Conservation (phyloP, 352 stramenopile genomes). For the Pythium grandisporangium region DNA sequence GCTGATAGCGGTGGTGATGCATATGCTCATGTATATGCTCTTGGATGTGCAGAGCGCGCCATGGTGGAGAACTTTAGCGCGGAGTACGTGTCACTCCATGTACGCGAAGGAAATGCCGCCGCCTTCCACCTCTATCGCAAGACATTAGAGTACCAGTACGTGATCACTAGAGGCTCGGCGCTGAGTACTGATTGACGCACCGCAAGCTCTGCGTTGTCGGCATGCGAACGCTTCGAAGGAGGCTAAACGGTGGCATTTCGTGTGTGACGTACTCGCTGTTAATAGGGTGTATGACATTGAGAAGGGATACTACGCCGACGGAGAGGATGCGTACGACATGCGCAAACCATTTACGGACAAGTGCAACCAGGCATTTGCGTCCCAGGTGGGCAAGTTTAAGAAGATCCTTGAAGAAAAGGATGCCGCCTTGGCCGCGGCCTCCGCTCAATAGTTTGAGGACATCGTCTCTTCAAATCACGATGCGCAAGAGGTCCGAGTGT, state of each 20-base stretch:
- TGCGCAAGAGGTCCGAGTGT: no score
- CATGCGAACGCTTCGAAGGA: no score
- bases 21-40: background rate
- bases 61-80: conserved; percentile 98
- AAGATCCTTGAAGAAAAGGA: conserved; percentile 75
- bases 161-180: no score
- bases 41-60: conserved; percentile 53
- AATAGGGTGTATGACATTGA: conserved; percentile 96
- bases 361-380: conserved; percentile 80
- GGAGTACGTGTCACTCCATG: conserved; percentile 98
- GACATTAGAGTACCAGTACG: conserved; percentile 96
- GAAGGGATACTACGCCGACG: conserved; percentile 99
- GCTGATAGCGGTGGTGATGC: no score
- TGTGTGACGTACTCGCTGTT: no score
- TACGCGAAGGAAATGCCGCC: conserved; percentile 96
- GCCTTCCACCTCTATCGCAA: conserved; percentile 98
- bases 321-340: conserved; percentile 99
- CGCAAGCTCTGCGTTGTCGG: no score
- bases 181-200: no score
- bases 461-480: no score
- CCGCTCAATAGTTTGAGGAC: no score
- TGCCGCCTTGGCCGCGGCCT: conserved; percentile 4
- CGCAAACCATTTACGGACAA: conserved; percentile 91
- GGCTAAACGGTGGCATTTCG: no score
- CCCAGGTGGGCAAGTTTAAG: conserved; percentile 75